Evolutionary conservation across 257 asterid species (phyloP).

Genomic region (Eucommia ulmoides): DNA sequence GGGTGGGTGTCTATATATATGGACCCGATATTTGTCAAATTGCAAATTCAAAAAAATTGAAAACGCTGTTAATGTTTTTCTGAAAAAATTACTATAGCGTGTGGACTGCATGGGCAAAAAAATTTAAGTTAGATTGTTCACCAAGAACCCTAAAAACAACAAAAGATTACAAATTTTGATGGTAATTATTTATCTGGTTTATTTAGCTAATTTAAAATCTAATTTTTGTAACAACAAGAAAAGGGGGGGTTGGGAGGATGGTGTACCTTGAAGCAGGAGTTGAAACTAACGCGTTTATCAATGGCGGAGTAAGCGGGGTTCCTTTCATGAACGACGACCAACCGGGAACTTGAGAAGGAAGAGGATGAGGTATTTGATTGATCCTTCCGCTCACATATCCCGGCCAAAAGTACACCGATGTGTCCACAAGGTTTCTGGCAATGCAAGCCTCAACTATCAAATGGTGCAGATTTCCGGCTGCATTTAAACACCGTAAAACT

Average conservation of each 20-base stretch:
- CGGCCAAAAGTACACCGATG: slow-evolving; percentile 90
- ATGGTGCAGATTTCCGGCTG: slow-evolving; percentile 90
- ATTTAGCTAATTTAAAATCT: too few relatives aligned
- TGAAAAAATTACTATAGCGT: too few relatives aligned
- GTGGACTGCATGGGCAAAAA: slow-evolving; percentile 2
- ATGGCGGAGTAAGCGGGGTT: slow-evolving; percentile 44
- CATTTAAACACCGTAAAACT: slow-evolving; percentile 12
- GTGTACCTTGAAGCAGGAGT: slow-evolving; percentile 88
- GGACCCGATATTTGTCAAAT: too few relatives aligned
- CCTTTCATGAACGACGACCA: slow-evolving; percentile 93
- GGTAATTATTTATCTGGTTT: too few relatives aligned
- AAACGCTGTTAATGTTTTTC: too few relatives aligned
- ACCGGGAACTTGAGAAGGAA: slow-evolving; percentile 60
- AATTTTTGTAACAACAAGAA: too few relatives aligned
- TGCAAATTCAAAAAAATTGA: too few relatives aligned
- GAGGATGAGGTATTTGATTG: slow-evolving; percentile 55
- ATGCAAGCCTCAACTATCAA: slow-evolving; percentile 87
- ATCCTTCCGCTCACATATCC: slow-evolving; percentile 62
- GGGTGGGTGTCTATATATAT: too few relatives aligned
- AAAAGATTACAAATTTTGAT: too few relatives aligned
- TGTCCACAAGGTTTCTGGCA: slow-evolving; percentile 77
- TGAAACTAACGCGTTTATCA: slow-evolving; percentile 71
- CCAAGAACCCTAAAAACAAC: too few relatives aligned
- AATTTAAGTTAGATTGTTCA: too few relatives aligned
- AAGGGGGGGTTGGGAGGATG: too few relatives aligned